Evolutionary conservation across 805 yeast genomes (phyloP), one percentile per base, ranked within the genome.

Genomic region (Cyberlindnera samutprakarnensis): DNA sequence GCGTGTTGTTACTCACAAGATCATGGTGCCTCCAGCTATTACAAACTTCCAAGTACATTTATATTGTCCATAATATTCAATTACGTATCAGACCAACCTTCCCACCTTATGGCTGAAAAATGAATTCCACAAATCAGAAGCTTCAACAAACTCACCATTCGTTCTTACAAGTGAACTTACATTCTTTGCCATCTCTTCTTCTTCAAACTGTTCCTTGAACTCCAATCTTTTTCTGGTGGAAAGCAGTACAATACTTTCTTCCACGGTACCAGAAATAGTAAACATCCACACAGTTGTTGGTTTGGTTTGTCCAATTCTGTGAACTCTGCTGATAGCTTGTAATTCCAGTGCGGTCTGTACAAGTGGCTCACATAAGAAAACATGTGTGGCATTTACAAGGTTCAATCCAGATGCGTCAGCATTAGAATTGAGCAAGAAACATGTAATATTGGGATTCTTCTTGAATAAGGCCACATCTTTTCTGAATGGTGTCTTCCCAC

Each of bases 211-310:
- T 27, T 49, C 53, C 28, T 48, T 46, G 23, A 45, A 48, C 23
- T 45, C 57, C 11, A 78, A 43, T 29, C 92, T 60, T 43, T 72
- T 75, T 37, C 71, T 66, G 0, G 87, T 75, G 1, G 86, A 70
- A 33, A 81, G 53, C n/a, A 72, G 57, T 21, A 85, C 72, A 28
- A 92, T 83, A 27, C 85, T 79, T 51, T 90, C 95, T 54, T 92
- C 98, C 12, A 92, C 94, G 0, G 95, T 76, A 25, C 79, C 77
- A 35, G 71, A 73, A 35, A 88, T 80, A 16, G 82, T 77, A 60
- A 90, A 87, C 72, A 82, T 79, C 96, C 97, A 92, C 2, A 90
- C 94, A 2, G 78, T 80, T 0, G 98, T 92, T 12, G 72, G 75
- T 27, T 68, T 62, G 3, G 66, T 69, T 55, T 92, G 98, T 0